phyloP scores from a whole-genome alignment of 73 alveolate species.

The Diophrys appendiculata region DNA sequence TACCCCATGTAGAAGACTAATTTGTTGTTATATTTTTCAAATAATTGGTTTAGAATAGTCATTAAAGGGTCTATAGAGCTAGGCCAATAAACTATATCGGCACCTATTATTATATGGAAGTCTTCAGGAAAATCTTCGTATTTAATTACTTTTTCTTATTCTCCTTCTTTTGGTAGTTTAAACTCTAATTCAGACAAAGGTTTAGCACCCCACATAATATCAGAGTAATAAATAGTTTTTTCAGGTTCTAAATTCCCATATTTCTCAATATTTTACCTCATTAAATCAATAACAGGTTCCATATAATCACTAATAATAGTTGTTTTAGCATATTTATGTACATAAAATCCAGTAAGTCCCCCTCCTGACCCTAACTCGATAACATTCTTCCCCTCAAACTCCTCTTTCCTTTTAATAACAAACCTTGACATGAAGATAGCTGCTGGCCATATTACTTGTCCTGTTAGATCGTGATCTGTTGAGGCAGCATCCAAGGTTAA shows the following conservation, averaged over 20 bases:
- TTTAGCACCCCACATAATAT: too few species aligned
- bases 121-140: neutral
- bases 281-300: slow-evolving; percentile 56
- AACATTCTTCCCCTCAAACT: slow-evolving; percentile 25
- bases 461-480: slow-evolving; percentile 76
- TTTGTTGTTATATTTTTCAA: slow-evolving; percentile 9
- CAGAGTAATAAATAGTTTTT: too few species aligned
- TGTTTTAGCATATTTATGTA: slow-evolving; percentile 27
- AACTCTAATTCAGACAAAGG: slow-evolving; percentile 2
- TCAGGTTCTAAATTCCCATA: too few species aligned
- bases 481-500: slow-evolving; percentile 48
- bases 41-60: slow-evolving; percentile 27
- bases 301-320: slow-evolving; percentile 56
- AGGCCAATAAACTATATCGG: slow-evolving; percentile 68
- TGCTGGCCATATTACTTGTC: slow-evolving; percentile 70
- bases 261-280: slow-evolving; percentile 24
- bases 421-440: slow-evolving; percentile 53
- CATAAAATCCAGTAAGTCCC: slow-evolving; percentile 57
- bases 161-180: slow-evolving; percentile 7
- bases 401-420: slow-evolving; percentile 19
- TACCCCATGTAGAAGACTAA: slow-evolving; percentile 50
- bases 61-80: slow-evolving; percentile 51
- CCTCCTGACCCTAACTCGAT: slow-evolving; percentile 72
- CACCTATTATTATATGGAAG: slow-evolving; percentile 43
- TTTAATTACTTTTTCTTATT: slow-evolving; percentile 9